These are phyloP conservation scores for Vicia sativa DNA, from an alignment of 306 rosid genomes.

Conservation along the genomic window DNA sequence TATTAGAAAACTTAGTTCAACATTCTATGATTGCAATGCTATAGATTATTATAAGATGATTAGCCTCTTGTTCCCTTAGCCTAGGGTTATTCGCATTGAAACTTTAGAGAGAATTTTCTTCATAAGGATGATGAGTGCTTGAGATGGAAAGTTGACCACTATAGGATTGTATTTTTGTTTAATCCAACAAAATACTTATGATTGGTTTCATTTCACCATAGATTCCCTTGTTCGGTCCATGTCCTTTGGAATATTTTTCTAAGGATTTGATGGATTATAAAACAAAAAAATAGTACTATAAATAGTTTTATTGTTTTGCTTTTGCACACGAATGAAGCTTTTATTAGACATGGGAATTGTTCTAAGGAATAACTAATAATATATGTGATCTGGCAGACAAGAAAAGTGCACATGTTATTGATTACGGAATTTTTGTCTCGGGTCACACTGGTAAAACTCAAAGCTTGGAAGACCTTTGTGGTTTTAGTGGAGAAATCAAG, in stretches of 20 bases:
- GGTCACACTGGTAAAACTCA: constrained; percentile 29
- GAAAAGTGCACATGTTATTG: constrained; percentile 40
- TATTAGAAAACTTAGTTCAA: constrained; percentile 46
- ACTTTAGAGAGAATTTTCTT: constrained; percentile 34
- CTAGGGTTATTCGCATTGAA: constrained; percentile 39
- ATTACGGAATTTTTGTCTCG: constrained; percentile 44
- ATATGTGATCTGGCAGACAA: constrained; percentile 60
- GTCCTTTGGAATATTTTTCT: constrained; percentile 43
- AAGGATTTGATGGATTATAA: constrained; percentile 33
- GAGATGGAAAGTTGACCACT: constrained; percentile 45
- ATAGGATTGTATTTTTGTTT: constrained; percentile 34
- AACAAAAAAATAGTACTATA: background rate
- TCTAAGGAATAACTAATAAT: constrained; percentile 22
- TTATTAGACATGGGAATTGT: constrained; percentile 39
- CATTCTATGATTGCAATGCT: constrained; percentile 62
- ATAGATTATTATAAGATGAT: constrained; percentile 42
- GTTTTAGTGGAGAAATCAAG: constrained; percentile 40
- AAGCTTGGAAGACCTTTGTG: constrained; percentile 24
- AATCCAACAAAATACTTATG: constrained; percentile 37
- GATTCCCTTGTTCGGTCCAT: constrained; percentile 43
- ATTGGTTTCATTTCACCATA: constrained; percentile 41
- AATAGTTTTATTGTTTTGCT: constrained; percentile 17
- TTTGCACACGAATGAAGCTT: constrained; percentile 44
- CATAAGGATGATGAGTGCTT: constrained; percentile 33
- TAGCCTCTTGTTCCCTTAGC: constrained; percentile 40